A percentile compares a stretch with the other conserved stretches of the same genome.
These are phyloP conservation scores for Diaporthe capsici DNA, from an alignment of 2,329 filamentous ascomycete species.

Conservation along the genomic window DNA sequence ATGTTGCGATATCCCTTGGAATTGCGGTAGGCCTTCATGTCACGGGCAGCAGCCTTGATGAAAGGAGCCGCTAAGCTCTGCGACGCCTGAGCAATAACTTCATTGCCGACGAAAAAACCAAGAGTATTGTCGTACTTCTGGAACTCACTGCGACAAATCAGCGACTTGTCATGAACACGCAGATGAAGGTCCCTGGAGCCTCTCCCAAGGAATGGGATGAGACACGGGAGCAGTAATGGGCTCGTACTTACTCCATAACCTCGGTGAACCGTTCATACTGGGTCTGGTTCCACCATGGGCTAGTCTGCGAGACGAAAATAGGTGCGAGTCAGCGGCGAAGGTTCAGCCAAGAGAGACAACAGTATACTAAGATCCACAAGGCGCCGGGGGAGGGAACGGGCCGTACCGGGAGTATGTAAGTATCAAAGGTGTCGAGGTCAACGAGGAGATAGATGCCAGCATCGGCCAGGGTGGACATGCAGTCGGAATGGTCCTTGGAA, in stretches of 20 bases:
- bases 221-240: background rate
- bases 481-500: constrained; percentile 77
- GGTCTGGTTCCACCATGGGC: constrained; percentile 78
- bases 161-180: background rate
- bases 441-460: constrained; percentile 88
- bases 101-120: constrained; percentile 90
- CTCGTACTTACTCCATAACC: constrained; percentile 72
- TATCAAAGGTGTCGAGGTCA: constrained; percentile 83
- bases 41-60: constrained; percentile 84
- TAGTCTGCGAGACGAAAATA: constrained; percentile 24
- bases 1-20: constrained; percentile 83
- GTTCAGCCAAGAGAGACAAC: constrained; percentile 13
- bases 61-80: constrained; percentile 80
- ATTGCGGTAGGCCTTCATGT: constrained; percentile 86
- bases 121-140: constrained; percentile 83
- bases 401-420: constrained; percentile 74
- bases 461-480: constrained; percentile 85
- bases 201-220: background rate
- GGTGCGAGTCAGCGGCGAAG: constrained; percentile 39
- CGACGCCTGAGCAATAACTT: constrained; percentile 78
- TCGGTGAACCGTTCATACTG: constrained; percentile 77
- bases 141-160: constrained; percentile 64
- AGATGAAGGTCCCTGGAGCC: background rate
- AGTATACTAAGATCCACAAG: constrained; percentile 45
- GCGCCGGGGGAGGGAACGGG: constrained; percentile 36